phyloP scores from a whole-genome alignment of 2,329 filamentous ascomycete species.

The Ampelomyces quisqualis region DNA sequence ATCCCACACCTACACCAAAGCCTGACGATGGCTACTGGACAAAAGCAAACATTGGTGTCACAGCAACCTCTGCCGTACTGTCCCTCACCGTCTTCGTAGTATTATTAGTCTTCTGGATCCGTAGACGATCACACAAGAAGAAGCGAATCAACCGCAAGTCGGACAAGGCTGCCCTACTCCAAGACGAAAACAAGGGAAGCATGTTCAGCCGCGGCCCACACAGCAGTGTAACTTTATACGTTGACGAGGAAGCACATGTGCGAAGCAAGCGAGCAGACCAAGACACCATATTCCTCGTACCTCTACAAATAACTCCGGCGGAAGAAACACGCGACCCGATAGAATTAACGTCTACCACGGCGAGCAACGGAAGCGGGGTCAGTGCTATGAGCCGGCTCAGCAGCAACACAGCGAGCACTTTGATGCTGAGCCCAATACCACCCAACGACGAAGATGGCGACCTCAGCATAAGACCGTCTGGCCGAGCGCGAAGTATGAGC shows the following conservation, averaged over 20 bases:
- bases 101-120: constrained; percentile 23
- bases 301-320: constrained; percentile 30
- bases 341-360: constrained; percentile 1
- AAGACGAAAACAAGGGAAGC: constrained; percentile 32
- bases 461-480: constrained; percentile 16
- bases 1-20: constrained; percentile 10
- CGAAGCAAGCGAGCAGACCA: constrained; percentile 21
- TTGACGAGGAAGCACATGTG: constrained; percentile 25
- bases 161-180: constrained; percentile 29
- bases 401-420: constrained; percentile 20
- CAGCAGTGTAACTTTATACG: constrained; percentile 34
- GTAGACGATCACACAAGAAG: constrained; percentile 26
- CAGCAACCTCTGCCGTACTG: constrained; percentile 29
- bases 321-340: constrained; percentile 20
- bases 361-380: constrained; percentile 26
- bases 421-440: constrained; percentile 27
- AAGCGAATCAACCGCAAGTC: constrained; percentile 23
- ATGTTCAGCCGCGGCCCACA: constrained; percentile 38
- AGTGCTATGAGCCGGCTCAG: constrained; percentile 22
- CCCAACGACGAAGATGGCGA: constrained; percentile 15
- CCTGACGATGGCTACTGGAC: constrained; percentile 23
- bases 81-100: constrained; percentile 21
- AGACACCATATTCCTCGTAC: constrained; percentile 28
- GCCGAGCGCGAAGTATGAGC: constrained; percentile 32
- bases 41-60: constrained; percentile 29